phyloP scores from a whole-genome alignment of 192 early-diverging fungal genomes.

The Diversispora epigaea region DNA sequence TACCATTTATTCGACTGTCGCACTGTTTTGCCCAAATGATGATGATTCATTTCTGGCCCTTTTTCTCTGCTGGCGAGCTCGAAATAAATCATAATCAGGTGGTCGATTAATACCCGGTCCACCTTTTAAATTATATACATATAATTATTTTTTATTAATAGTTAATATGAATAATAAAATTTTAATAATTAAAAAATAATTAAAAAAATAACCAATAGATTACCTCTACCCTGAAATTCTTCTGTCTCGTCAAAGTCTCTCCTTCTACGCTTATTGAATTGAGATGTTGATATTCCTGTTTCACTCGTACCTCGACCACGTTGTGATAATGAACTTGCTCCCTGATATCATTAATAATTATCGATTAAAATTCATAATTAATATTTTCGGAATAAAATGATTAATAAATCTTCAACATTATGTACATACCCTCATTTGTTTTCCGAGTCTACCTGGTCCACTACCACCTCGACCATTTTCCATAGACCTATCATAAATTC shows the following conservation, averaged over 20 bases:
- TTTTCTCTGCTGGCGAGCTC: slow-evolving; percentile 45
- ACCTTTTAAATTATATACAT: not conserved
- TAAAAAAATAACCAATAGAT: not conserved
- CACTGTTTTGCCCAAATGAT: no score
- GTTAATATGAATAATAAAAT: not conserved
- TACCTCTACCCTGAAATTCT: slow-evolving; percentile 14
- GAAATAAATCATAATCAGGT: slow-evolving; percentile 56
- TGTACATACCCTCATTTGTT: slow-evolving; percentile 22
- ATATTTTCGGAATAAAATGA: not conserved
- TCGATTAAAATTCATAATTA: not conserved
- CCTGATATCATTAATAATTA: not conserved
- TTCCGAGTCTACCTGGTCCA: slow-evolving; percentile 12
- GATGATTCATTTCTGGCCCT: no score
- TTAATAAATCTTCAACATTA: not conserved
- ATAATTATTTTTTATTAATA: not conserved
- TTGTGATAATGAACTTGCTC: not conserved
- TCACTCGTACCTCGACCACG: not conserved
- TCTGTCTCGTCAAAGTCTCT: slow-evolving; percentile 25
- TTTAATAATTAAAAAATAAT: not conserved
- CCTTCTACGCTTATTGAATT: not conserved
- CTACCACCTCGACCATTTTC: slow-evolving; percentile 19
- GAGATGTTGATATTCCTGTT: no score
- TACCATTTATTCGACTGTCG: no score
- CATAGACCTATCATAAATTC: not conserved
- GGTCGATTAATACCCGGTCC: slow-evolving; percentile 53